These are phyloP conservation scores for Aschersonia sp. DNA, from an alignment of 2,329 filamentous ascomycete species.

Conservation along the genomic window DNA sequence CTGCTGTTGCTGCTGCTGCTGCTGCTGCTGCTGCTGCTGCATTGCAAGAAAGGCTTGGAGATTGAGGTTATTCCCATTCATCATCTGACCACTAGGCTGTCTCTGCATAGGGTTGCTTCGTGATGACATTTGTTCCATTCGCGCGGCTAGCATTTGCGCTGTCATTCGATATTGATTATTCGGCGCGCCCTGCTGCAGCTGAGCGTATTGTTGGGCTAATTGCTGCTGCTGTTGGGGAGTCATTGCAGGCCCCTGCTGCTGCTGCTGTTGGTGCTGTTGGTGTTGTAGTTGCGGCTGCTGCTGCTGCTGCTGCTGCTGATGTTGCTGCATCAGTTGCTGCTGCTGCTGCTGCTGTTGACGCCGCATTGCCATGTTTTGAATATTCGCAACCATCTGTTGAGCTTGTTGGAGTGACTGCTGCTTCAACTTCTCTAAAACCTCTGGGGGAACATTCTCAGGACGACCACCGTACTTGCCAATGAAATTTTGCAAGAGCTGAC, in stretches of 20 bases:
- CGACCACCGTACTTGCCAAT: too few species aligned
- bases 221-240: conserved; percentile 26
- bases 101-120: conserved; percentile 20
- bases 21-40: conserved; percentile 21
- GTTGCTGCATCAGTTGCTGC: conserved; percentile 22
- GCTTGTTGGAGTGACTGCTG: too few species aligned
- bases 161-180: conserved; percentile 18
- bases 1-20: conserved; percentile 17
- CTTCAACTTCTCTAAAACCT: too few species aligned
- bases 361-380: too few species aligned
- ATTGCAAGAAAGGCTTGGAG: conserved; percentile 24
- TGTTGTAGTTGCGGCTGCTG: conserved; percentile 23
- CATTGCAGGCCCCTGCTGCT: conserved; percentile 23
- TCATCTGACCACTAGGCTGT: conserved; percentile 23
- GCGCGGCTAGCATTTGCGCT: conserved; percentile 24
- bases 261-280: conserved; percentile 15
- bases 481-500: too few species aligned
- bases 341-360: conserved; percentile 15
- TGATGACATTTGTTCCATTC: conserved; percentile 16
- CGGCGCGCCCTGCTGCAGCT: conserved; percentile 22
- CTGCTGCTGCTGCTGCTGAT: conserved; percentile 23
- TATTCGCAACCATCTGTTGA: too few species aligned
- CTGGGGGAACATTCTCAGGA: too few species aligned
- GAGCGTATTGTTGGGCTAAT: conserved; percentile 27
- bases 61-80: conserved; percentile 23